Evolutionary conservation across 208 protist species (phyloP).

Genomic region (Acanthamoeba healyi): DNA sequence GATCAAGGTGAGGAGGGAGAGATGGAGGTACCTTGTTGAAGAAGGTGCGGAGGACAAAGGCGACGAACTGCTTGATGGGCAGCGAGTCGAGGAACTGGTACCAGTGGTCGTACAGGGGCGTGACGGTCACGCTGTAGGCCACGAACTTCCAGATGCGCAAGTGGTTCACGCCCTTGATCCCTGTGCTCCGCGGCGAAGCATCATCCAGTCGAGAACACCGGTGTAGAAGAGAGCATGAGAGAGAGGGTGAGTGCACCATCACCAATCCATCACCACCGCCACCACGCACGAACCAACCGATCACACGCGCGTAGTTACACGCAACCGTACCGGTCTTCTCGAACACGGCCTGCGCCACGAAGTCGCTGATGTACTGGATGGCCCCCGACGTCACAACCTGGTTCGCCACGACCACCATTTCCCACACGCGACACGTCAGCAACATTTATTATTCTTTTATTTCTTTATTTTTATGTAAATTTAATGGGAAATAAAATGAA

Average conservation of each 20-base stretch:
- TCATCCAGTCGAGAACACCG: too few relatives aligned
- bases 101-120: conserved; percentile 30
- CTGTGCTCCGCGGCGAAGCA: too few relatives aligned
- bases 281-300: background rate
- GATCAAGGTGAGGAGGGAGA: background rate
- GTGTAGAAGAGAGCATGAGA: background rate
- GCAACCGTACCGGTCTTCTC: conserved; percentile 15
- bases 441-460: background rate
- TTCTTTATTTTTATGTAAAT: background rate
- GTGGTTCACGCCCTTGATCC: conserved; percentile 6
- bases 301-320: background rate
- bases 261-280: background rate
- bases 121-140: conserved; percentile 24
- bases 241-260: background rate
- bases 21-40: background rate
- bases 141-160: conserved; percentile 8
- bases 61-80: background rate
- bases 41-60: background rate
- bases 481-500: background rate
- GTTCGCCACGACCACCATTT: background rate
- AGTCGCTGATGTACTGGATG: conserved; percentile 51
- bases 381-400: conserved; percentile 7
- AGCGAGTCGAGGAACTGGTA: conserved; percentile 14
- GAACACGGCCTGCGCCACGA: conserved; percentile 41
- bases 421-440: too few relatives aligned